Evolutionary conservation across 257 asterid genomes (phyloP), one percentile per base, ranked within the genome.

Genomic region (Solanum tarapatanum): DNA sequence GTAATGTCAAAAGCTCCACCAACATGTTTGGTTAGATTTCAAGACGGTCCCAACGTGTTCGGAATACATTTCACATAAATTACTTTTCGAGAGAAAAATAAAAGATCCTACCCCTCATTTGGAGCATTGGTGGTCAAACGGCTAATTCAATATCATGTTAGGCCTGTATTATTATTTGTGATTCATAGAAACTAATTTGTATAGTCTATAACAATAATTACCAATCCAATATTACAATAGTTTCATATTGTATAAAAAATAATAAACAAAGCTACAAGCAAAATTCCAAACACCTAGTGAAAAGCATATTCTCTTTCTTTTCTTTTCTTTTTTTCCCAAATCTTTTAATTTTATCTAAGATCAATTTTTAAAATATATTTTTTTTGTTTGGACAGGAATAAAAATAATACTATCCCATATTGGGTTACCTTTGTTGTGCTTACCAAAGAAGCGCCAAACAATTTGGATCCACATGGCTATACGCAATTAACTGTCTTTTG

Each of bases 401-500:
- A 80, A 80, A 80, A 82, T 17, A 1, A 48, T 14, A 82, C 6
- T 36, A 82, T 82, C 84, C 39, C 79, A 19, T 23, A 1, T 62
- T 41, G 58, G 87, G 55, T 66, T 48, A 2, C 7, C 2, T 84
- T 37, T 39, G 24, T 36, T 39, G 26, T 45, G 21, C 45, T 41
- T 85, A 70, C 93, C 86, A 89, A 89, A 84, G 88, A 86, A 89
- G 90, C 93, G 91, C 88, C 93, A 89, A 89, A 68, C 74, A 88
- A 89, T 24, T 88, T 84, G 93, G 91, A 89, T 89, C 93, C 86
- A 41, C 73, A 64, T 75, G 76, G 76, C 87, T 17, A 28, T 48
- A 28, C 69, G 85, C 28, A 10, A 26, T 16, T 82, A 37, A 26
- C 82, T 84, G 39, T 68, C 39, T 24, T 83, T 83, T 55, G 12